Evolutionary conservation across 305 asterid genomes (phyloP), one percentile per base, ranked within the genome.

Genomic region (Vinca major): DNA sequence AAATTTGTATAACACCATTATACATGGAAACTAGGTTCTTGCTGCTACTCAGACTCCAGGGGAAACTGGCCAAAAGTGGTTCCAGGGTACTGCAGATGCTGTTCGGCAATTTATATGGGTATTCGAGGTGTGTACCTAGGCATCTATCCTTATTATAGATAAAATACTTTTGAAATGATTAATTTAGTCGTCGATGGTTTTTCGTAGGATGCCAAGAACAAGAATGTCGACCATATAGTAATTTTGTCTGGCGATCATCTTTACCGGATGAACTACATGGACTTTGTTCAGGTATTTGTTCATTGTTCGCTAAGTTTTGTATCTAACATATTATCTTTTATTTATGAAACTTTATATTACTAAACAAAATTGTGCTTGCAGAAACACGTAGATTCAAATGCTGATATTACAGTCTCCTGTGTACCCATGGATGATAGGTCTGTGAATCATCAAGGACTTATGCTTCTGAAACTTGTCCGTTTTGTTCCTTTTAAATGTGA

Each of bases 211-310:
- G 90, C 95, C 44, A 93, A 89, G 82, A 78, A 71, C 71, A 93
- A 91, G 80, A 81, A 86, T 68, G 85, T 91, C 4, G 91, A 93
- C 78, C 80, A 91, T 77, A 88, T 93, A 62, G 40, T 93, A 45
- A 91, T 93, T 70, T 82, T 93, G 84, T 93, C 97, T 2, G 99
- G 99, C 0, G 99, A 91, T 71, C 99, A 93, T 85, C 96, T 93
- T 60, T 93, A 93, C 82, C 78, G 99, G 54, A 93, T 91, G 97
- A 87, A 93, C 78, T 93, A 91, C 67, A 89, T 93, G 99, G 91
- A 93, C 71, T 86, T 91, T 75, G 90, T 93, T 85, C 97, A 87
- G 96, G 98, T 88, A 77, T n/a, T 66, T 53, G 39, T 12, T 53
- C 33, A 66, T 62, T 62, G 33, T 4, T 61, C 65, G 19, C 33